Base-by-base conservation (phyloP, 257 asterid genomes). In the Solanum commersonii region DNA sequence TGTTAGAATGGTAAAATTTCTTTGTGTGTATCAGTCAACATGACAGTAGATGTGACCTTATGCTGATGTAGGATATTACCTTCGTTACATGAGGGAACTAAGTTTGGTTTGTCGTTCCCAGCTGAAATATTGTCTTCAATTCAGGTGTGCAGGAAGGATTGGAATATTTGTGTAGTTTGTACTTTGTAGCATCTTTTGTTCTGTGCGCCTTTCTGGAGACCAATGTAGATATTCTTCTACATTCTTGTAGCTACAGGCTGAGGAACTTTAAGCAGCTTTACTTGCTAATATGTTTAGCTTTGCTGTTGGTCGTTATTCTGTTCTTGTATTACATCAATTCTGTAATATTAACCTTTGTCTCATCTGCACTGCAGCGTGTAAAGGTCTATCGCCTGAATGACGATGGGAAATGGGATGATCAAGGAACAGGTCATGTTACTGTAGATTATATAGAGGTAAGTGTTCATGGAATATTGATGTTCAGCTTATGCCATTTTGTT, bases 361-460 rank as follows among this genome's bases (percentile, higher is more conserved):
- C 33, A 82, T 31, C 68, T 23, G 35, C 65, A 42, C 88, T 91
- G 84, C 95, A 96, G 99, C 99, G 99, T 78, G 99, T 97, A 77
- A 97, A 96, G 94, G 98, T 97, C 68, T 97, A 97, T 89, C 98
- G 98, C 42, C 91, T 95, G 92, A 96, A 91, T 92, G 98, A 90
- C 68, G 98, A 97, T 73, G 99, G 99, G 42, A 97, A 94, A 93
- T 97, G 99, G 99, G 99, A 96, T 89, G 99, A 97, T 91, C 99
- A 96, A 94, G 99, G 99, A 93, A 97, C 99, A 89, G 99, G 99
- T 88, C 99, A 96, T 76, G 98, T 95, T 86, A 92, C 94, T 89
- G 95, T 96, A 90, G 98, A 96, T 90, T 95, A 92, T 92, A 85
- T 94, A 88, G 98, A 97, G 98, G 99, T 95, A 84, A 49, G 88